Evolutionary conservation across 306 rosid species (phyloP).

Genomic region (Castanospermum australe): DNA sequence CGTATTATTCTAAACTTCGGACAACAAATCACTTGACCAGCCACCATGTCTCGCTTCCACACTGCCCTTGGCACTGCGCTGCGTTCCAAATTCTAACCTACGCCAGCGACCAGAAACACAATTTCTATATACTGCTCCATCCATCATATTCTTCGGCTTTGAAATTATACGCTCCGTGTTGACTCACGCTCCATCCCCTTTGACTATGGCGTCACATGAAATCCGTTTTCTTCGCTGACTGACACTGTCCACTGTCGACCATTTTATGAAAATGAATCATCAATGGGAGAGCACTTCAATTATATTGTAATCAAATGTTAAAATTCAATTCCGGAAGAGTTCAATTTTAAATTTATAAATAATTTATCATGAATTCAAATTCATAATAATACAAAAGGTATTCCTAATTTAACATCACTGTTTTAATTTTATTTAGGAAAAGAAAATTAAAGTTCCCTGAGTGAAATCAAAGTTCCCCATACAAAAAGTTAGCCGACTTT

Average conservation of each 20-base stretch:
- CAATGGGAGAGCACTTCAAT: neutral
- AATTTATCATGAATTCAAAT: too few species aligned
- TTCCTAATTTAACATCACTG: too few species aligned
- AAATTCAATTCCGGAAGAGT: too few species aligned
- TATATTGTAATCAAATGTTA: too few species aligned
- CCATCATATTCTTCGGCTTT: neutral
- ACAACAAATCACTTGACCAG: neutral
- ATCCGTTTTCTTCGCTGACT: neutral
- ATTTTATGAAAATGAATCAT: neutral
- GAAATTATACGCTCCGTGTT: neutral
- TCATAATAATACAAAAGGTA: too few species aligned
- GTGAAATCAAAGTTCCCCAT: neutral
- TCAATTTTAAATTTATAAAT: too few species aligned
- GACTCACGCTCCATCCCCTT: neutral
- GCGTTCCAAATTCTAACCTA: neutral
- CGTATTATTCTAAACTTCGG: neutral
- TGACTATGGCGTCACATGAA: neutral
- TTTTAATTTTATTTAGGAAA: too few species aligned
- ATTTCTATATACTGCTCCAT: neutral
- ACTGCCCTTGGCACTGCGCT: neutral
- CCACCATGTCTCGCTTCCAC: neutral
- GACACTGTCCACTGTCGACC: neutral
- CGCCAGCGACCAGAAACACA: neutral
- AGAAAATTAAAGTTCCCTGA: too few species aligned
- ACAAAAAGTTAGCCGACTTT: neutral